phyloP scores from a whole-genome alignment of 2,329 filamentous ascomycete species.

The Elsinoe arachidis region DNA sequence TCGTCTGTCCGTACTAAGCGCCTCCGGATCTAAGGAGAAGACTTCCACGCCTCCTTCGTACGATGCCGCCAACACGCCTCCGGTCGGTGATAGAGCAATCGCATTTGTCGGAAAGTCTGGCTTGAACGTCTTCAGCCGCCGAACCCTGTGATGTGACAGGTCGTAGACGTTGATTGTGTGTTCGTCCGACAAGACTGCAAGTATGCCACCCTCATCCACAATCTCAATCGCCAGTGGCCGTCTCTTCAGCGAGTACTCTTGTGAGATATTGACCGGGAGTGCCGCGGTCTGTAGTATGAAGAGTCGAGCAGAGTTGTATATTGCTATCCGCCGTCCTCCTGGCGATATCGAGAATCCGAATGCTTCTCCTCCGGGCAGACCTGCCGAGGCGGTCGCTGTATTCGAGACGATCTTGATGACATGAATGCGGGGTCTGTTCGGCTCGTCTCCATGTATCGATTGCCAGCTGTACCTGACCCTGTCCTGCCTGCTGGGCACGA shows the following conservation, averaged over 20 bases:
- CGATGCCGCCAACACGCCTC: conserved; percentile 72
- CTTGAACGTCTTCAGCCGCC: conserved; percentile 58
- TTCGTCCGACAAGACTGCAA: conserved; percentile 71
- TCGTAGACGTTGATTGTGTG: conserved; percentile 80
- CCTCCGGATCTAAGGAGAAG: conserved; percentile 59
- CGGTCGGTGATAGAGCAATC: conserved; percentile 72
- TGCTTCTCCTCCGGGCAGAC: conserved; percentile 60
- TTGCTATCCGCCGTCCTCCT: conserved; percentile 63
- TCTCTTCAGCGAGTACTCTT: conserved; percentile 71
- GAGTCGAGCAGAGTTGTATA: conserved; percentile 77
- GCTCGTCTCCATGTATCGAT: conserved; percentile 29
- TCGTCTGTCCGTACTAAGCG: conserved; percentile 32
- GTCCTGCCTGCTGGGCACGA: conserved; percentile 21
- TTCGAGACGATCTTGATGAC: conserved; percentile 74
- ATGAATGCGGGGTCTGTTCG: conserved; percentile 29
- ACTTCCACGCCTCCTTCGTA: conserved; percentile 84
- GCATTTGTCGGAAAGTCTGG: conserved; percentile 70
- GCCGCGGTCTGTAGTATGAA: conserved; percentile 64
- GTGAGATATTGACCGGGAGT: conserved; percentile 48
- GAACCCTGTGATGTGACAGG: conserved; percentile 54
- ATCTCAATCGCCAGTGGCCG: conserved; percentile 70
- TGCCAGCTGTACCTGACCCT: conserved; percentile 32
- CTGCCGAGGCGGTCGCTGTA: conserved; percentile 66
- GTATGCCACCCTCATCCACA: conserved; percentile 62
- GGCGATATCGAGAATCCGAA: conserved; percentile 77